Evolutionary conservation across 192 early-diverging fungal species (phyloP).

Genomic region (Rhizophagus clarus): DNA sequence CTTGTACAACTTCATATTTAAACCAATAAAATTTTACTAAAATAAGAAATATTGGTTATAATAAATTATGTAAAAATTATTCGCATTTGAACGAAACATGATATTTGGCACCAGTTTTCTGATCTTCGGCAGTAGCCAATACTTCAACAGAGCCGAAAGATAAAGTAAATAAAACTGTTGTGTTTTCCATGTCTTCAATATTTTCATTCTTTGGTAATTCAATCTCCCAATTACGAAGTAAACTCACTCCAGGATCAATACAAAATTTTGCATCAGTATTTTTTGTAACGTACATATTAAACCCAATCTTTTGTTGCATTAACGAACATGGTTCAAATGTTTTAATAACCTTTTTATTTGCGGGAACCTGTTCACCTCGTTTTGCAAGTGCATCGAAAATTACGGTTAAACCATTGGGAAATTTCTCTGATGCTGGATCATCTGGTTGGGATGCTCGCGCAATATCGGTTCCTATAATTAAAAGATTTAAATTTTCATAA

Average conservation of each 20-base stretch:
- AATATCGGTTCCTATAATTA: neutral
- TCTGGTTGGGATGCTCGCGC: neutral
- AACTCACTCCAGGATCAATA: neutral
- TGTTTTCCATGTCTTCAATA: neutral
- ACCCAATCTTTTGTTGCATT: neutral
- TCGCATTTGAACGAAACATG: neutral
- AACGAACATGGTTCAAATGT: neutral
- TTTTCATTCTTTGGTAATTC: neutral
- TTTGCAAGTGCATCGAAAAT: neutral
- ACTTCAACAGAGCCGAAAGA: neutral
- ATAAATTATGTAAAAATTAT: neutral
- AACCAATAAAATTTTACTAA: too few species aligned
- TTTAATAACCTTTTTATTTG: neutral
- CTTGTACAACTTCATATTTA: too few species aligned
- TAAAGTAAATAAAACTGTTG: neutral
- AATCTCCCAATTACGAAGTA: neutral
- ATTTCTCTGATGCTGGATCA: neutral
- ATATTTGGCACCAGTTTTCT: neutral
- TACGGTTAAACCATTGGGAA: neutral
- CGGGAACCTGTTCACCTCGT: neutral
- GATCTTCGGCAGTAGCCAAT: neutral
- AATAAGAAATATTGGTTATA: too few species aligned
- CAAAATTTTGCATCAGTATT: neutral
- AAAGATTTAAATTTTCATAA: neutral
- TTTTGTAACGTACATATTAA: neutral